These are phyloP conservation scores for Pseudopithomyces maydicus DNA, from an alignment of 2,329 filamentous ascomycete species.

Conservation along the genomic window DNA sequence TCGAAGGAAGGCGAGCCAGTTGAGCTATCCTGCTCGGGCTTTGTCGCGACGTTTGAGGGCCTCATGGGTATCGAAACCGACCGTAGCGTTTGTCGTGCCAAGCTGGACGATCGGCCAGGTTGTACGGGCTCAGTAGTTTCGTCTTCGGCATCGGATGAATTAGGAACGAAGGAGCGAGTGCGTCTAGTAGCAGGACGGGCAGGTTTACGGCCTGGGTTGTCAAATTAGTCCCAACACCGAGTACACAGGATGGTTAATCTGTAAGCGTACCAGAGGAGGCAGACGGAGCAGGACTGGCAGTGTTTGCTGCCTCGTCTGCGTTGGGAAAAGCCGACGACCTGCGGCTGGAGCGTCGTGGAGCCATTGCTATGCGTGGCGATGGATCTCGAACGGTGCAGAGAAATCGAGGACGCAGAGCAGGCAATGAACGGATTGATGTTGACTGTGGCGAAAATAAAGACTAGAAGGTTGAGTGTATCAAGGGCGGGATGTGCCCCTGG, in stretches of 20 bases:
- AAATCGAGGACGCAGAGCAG: not conserved
- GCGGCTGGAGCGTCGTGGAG: constrained; percentile 31
- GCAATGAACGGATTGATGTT: not conserved
- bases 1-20: constrained; percentile 39
- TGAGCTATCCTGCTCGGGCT: constrained; percentile 29
- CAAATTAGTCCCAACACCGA: not conserved
- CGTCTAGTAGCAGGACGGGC: constrained; percentile 15
- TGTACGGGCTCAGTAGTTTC: constrained; percentile 18
- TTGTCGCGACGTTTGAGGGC: constrained; percentile 14
- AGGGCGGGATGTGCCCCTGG: constrained; percentile 29
- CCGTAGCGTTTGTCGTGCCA: constrained; percentile 34
- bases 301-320: constrained; percentile 11
- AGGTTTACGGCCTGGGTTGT: not conserved
- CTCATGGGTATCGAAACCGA: constrained; percentile 40
- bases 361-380: constrained; percentile 18
- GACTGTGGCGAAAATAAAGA: constrained; percentile 7
- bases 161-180: constrained; percentile 34
- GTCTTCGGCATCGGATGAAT: constrained; percentile 39
- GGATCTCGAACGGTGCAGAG: not conserved
- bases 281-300: not conserved
- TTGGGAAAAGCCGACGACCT: constrained; percentile 24
- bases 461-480: constrained; percentile 20
- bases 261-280: not conserved
- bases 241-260: not conserved
- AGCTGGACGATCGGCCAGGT: constrained; percentile 8